Base-by-base conservation (phyloP, 164 flowering plant species). In the Saururus chinensis region DNA sequence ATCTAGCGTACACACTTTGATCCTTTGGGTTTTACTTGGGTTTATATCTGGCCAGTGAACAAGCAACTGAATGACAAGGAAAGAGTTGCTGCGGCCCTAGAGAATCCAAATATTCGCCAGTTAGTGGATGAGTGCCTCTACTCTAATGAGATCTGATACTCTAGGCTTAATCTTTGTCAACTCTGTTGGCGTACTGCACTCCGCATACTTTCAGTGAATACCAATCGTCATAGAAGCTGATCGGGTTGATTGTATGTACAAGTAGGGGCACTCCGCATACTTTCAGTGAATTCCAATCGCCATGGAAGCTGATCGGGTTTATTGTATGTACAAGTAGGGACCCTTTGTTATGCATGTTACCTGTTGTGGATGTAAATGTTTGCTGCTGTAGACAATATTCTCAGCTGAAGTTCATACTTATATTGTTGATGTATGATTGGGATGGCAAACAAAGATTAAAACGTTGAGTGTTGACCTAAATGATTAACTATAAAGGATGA, bases 31-130 rank as follows among this genome's bases (percentile, higher is more conserved):
- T 14, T 42, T 42, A 42, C 49, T 42, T 42, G 49, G 49, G 17
- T n/a, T n/a, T n/a, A 42, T 42, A 14, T 42, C 17, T 42, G 12
- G 1, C 72, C 75, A 92, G 96, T 92, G 26, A 92, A 92, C 64
- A 92, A 92, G 79, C 98, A 92, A 76, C 61, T 89, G 71, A 92
- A 89, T 69, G 96, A 92, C 48, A 92, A 92, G 72, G 98, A 92
- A 80, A 77, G 98, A 74, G 85, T 92, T 56, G 98, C 88, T 22
- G 95, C 96, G 11, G 98, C 98, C 9, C 58, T 92, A 76, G 96
- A 92, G 82, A 92, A 92, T 68, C 96, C 96, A 26, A 86, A 84
- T 66, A 90, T 92, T 69, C 87, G 89, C 61, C 90, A 88, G 71
- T 90, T 89, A 23, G 92, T 92, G 56, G 96, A 92, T 58, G 96